phyloP scores from a whole-genome alignment of 345 rosid genomes.

The Reutealis trisperma region DNA sequence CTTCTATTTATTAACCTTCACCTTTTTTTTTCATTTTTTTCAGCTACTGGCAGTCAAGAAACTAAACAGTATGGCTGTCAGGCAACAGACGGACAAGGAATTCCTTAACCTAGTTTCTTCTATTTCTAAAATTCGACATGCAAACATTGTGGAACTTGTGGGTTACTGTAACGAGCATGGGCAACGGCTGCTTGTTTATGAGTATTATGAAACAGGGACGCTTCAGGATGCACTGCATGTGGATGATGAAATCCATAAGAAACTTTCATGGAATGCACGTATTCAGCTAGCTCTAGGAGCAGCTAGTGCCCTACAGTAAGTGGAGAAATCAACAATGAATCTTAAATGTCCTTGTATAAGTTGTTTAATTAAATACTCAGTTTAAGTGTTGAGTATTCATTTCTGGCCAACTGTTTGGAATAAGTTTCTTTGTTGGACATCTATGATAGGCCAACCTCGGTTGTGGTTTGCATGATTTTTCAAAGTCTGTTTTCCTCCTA shows the following conservation, averaged over 20 bases:
- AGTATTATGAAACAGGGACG: slow-evolving; percentile 64
- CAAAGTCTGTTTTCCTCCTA: slow-evolving; percentile 1
- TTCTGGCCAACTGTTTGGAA: not conserved
- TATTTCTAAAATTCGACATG: slow-evolving; percentile 62
- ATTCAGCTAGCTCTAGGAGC: slow-evolving; percentile 75
- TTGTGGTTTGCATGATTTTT: not conserved
- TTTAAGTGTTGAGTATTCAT: not conserved
- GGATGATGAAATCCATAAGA: slow-evolving; percentile 57
- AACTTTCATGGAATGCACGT: slow-evolving; percentile 77
- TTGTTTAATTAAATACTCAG: not conserved
- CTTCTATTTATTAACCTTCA: not conserved
- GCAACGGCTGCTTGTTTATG: slow-evolving; percentile 68
- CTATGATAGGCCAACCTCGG: slow-evolving; percentile 2
- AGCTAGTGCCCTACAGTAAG: slow-evolving; percentile 92
- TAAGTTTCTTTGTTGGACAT: not conserved
- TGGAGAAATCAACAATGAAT: slow-evolving; percentile 16
- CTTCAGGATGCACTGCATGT: slow-evolving; percentile 78
- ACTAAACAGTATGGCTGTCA: slow-evolving; percentile 47
- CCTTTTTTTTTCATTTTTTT: slow-evolving; percentile 15
- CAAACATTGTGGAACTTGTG: slow-evolving; percentile 66
- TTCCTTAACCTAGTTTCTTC: slow-evolving; percentile 57
- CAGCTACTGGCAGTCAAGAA: slow-evolving; percentile 86
- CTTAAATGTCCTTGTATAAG: not conserved
- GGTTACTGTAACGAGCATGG: slow-evolving; percentile 88
- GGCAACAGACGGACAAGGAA: slow-evolving; percentile 55